phyloP scores from a whole-genome alignment of 345 rosid genomes.

The Citrus unshiu region DNA sequence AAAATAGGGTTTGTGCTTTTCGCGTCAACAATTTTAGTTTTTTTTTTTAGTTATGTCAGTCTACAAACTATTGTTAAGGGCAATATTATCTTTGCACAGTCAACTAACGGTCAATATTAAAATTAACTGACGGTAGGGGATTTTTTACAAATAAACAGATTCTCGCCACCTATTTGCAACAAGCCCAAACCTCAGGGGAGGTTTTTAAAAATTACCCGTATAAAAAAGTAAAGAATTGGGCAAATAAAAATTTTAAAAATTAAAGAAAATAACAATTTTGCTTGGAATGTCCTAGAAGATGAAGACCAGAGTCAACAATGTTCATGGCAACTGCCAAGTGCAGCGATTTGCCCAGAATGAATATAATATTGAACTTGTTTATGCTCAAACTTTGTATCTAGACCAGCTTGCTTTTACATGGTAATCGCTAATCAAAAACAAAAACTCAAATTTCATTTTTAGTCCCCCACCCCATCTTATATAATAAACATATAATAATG shows the following conservation, averaged over 20 bases:
- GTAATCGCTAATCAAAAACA: not conserved
- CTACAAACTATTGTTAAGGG: too few species aligned
- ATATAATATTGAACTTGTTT: not conserved
- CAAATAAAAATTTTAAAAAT: not conserved
- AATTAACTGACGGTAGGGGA: too few species aligned
- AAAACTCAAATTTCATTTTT: not conserved
- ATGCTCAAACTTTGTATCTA: conserved; percentile 1
- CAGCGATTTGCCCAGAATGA: not conserved
- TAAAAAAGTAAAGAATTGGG: too few species aligned
- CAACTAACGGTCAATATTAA: too few species aligned
- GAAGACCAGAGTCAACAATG: not conserved
- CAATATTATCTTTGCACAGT: too few species aligned
- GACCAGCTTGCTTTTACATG: not conserved
- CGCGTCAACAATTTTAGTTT: too few species aligned
- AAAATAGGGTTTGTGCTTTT: too few species aligned
- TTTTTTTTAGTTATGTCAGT: too few species aligned
- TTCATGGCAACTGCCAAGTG: not conserved
- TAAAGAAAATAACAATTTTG: not conserved
- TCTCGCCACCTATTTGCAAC: too few species aligned
- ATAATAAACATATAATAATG: not conserved
- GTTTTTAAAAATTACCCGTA: too few species aligned
- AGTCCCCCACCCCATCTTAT: not conserved
- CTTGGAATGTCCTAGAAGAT: not conserved
- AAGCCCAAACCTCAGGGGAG: too few species aligned
- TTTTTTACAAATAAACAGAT: too few species aligned